Conservation (phyloP, 169 alveolate genomes). For the Cryptosporidium meleagridis region DNA sequence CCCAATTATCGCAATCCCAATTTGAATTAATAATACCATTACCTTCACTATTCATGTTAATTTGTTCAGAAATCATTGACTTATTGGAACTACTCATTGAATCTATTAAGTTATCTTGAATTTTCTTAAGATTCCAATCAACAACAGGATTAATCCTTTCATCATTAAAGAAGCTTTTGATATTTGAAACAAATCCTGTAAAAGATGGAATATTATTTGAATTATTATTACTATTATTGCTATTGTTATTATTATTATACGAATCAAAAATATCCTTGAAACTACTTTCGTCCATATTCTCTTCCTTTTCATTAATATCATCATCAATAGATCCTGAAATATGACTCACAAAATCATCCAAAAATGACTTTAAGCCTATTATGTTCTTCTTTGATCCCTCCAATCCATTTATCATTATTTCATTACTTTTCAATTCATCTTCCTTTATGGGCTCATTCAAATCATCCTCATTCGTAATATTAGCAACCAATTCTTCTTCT, state of each 20-base stretch:
- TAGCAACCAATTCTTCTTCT: neutral
- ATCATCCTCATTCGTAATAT: neutral
- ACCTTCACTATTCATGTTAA: neutral
- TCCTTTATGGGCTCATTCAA: neutral
- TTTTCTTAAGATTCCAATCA: constrained; percentile 59
- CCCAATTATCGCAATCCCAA: constrained; percentile 7
- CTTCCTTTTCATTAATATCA: constrained; percentile 56
- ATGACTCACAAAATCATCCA: constrained; percentile 64
- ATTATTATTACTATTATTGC: neutral
- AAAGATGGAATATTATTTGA: constrained; percentile 68
- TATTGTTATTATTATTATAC: constrained; percentile 12
- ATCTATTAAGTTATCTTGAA: constrained; percentile 12
- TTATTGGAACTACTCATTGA: constrained; percentile 6
- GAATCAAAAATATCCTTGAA: constrained; percentile 64
- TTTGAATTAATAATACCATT: constrained; percentile 16
- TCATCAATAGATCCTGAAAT: constrained; percentile 41
- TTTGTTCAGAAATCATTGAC: constrained; percentile 19
- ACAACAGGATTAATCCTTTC: constrained; percentile 51
- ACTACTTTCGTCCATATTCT: constrained; percentile 29
- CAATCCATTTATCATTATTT: neutral
- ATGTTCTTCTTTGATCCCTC: neutral
- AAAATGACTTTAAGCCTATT: neutral
- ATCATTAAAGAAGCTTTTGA: constrained; percentile 75
- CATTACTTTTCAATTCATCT: neutral
- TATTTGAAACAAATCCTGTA: constrained; percentile 72